These are phyloP conservation scores for Alternaria conjuncta DNA, from an alignment of 2,329 filamentous ascomycete genomes.

Conservation along the genomic window DNA sequence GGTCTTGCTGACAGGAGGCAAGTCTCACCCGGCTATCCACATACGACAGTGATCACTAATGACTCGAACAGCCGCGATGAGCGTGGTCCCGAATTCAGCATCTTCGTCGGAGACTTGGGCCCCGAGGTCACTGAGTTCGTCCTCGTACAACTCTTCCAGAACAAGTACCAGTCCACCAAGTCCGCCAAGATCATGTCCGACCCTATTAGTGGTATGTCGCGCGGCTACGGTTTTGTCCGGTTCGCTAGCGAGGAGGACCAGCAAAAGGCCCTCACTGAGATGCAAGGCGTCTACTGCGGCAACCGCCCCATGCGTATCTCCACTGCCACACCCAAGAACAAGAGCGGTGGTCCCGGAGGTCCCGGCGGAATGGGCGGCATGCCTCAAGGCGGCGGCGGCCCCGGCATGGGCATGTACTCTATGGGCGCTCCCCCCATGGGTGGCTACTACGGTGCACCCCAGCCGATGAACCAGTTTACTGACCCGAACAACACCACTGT, in stretches of 20 bases:
- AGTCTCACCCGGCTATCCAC: slow-evolving; percentile 32
- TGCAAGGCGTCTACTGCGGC: slow-evolving; percentile 99
- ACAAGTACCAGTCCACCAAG: slow-evolving; percentile 95
- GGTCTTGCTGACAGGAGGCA: slow-evolving; percentile 92
- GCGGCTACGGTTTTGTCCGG: slow-evolving; percentile 96
- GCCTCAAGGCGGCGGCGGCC: slow-evolving; percentile 49
- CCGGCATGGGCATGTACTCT: slow-evolving; percentile 67
- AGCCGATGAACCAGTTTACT: slow-evolving; percentile 99
- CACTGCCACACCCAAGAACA: slow-evolving; percentile 96
- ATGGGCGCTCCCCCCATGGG: slow-evolving; percentile 72
- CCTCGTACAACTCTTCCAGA: slow-evolving; percentile 94
- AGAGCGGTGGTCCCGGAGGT: slow-evolving; percentile 61
- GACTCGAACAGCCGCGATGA: slow-evolving; percentile 72
- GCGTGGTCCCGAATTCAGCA: slow-evolving; percentile 92
- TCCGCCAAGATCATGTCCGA: slow-evolving; percentile 99
- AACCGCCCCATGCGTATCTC: slow-evolving; percentile 99
- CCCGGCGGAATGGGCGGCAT: slow-evolving; percentile 60
- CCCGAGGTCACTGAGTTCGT: slow-evolving; percentile 99
- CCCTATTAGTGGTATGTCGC: slow-evolving; percentile 95
- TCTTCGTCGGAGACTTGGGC: slow-evolving; percentile 97
- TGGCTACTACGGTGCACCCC: slow-evolving; percentile 68
- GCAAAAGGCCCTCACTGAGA: slow-evolving; percentile 93
- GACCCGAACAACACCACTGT: slow-evolving; percentile 99
- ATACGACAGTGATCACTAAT: slow-evolving; percentile 19
- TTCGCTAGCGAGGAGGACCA: slow-evolving; percentile 96